phyloP scores from a whole-genome alignment of 164 flowering plant species.

The Saururus chinensis region DNA sequence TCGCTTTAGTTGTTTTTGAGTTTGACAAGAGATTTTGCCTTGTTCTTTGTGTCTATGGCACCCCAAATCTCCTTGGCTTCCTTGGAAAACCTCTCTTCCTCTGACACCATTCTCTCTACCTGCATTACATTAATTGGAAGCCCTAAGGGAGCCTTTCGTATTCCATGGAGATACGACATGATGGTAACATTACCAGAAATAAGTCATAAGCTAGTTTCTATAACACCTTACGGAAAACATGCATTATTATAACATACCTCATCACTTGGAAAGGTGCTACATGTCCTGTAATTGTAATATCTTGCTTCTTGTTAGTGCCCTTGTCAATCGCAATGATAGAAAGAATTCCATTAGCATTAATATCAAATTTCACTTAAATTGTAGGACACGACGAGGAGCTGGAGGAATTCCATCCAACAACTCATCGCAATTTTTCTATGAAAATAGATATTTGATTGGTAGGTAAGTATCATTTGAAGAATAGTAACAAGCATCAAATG shows the following conservation, averaged over 20 bases:
- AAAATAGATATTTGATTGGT: not conserved
- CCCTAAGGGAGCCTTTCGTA: too few relatives aligned
- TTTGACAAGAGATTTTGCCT: too few relatives aligned
- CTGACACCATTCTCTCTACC: too few relatives aligned
- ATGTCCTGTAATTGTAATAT: conserved; percentile 49
- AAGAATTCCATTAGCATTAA: conserved; percentile 45
- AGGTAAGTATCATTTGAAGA: not conserved
- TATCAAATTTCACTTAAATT: conserved; percentile 42
- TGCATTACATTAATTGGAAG: too few relatives aligned
- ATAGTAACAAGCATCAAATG: not conserved
- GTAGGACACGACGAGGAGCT: conserved; percentile 64
- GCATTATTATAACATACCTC: conserved; percentile 27
- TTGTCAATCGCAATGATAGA: conserved; percentile 42
- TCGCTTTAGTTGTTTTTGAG: too few relatives aligned
- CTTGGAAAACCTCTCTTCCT: too few relatives aligned
- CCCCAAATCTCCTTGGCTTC: too few relatives aligned
- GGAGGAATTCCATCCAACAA: conserved; percentile 79
- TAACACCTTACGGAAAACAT: not conserved
- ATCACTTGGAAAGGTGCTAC: conserved; percentile 45
- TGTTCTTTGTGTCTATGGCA: too few relatives aligned
- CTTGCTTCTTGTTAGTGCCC: conserved; percentile 53
- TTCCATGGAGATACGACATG: too few relatives aligned
- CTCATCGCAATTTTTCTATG: conserved; percentile 71
- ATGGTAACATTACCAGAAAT: too few relatives aligned
- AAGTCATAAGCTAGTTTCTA: too few relatives aligned